phyloP scores from a whole-genome alignment of 306 rosid species.

The Argentina anserina region DNA sequence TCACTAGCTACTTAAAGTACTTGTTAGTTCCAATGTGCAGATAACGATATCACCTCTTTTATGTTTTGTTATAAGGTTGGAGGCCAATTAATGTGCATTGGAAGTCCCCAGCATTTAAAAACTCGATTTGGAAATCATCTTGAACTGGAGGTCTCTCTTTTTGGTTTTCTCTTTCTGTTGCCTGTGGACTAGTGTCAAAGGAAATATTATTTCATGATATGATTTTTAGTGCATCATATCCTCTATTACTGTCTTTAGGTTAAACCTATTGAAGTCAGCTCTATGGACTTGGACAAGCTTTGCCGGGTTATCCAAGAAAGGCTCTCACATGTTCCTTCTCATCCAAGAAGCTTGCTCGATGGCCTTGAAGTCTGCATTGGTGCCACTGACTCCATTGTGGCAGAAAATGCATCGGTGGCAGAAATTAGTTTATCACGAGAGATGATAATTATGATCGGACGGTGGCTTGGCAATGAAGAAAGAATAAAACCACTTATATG shows the following conservation, averaged over 20 bases:
- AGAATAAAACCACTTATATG: slow-evolving; percentile 56
- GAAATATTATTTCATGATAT: background rate
- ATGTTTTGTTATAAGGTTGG: slow-evolving; percentile 63
- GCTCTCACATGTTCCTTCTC: slow-evolving; percentile 58
- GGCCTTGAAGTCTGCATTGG: slow-evolving; percentile 93
- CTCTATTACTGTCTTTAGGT: slow-evolving; percentile 42
- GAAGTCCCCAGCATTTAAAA: slow-evolving; percentile 95
- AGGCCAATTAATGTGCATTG: slow-evolving; percentile 79
- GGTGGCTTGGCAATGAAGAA: slow-evolving; percentile 90
- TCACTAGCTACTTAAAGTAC: slow-evolving; percentile 25
- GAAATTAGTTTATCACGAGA: slow-evolving; percentile 78
- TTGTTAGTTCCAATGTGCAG: slow-evolving; percentile 2
- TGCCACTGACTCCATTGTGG: slow-evolving; percentile 43
- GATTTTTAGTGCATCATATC: slow-evolving; percentile 11
- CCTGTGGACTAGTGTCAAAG: background rate
- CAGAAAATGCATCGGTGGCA: slow-evolving; percentile 64
- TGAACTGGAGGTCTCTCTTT: slow-evolving; percentile 72
- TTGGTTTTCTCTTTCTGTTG: background rate
- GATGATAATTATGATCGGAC: slow-evolving; percentile 64
- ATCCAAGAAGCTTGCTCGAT: slow-evolving; percentile 73
- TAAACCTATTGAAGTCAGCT: slow-evolving; percentile 78
- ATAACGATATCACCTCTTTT: slow-evolving; percentile 15
- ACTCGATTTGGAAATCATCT: slow-evolving; percentile 89
- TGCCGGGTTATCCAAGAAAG: slow-evolving; percentile 63
- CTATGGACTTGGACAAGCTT: slow-evolving; percentile 61